Base-by-base conservation (phyloP, 352 stramenopile genomes). In the Pythium scleroteichum region DNA sequence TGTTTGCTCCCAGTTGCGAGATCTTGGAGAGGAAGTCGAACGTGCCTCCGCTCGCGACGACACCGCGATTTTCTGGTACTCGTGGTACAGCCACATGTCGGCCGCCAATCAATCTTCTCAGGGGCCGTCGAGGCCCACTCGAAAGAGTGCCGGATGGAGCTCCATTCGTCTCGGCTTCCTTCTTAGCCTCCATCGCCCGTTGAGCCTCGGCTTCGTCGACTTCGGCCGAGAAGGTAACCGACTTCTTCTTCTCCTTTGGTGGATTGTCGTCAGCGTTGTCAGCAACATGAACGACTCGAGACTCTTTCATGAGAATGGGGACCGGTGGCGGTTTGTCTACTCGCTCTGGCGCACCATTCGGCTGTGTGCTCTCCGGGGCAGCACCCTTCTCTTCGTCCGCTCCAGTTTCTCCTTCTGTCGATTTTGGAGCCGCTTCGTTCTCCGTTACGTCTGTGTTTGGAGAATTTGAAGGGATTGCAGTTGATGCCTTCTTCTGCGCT, bases 21-120 rank as follows among this genome's bases (percentile, higher is more conserved):
- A 95, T 92, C 68, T 91, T 95, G n/a, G 79, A 87, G 53, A 95
- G 53, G 26, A 95, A 95, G 54, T 95, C 85, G 59, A 95, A 90
- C 35, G 85, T 92, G 0, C 84, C 82, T 20, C 85, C 85, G 53
- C 77, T 88, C 12, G 83, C 85, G 22, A 95, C 85, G 6, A 85
- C 68, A 22, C 85, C 85, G 40, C 84, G 87, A 38, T 72, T 72
- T 51, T 83, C 74, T 12, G 78, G 57, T 27, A 71, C 66, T 6
- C 54, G 53, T 12, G 46, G 24, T 32, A 63, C 57, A 54, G 66
- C 56, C 49, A 68, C 60, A 51, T 56, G 32, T 20, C 66, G 68
- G 24, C 65, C 66, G 39, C 44, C 71, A 62, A 77, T 54, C 19
- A 48, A 17, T 38, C 59, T 52, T 2, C 59, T 50, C 19, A 67